Conservation (phyloP, 306 rosid species). For the Cucurbita pepo region DNA sequence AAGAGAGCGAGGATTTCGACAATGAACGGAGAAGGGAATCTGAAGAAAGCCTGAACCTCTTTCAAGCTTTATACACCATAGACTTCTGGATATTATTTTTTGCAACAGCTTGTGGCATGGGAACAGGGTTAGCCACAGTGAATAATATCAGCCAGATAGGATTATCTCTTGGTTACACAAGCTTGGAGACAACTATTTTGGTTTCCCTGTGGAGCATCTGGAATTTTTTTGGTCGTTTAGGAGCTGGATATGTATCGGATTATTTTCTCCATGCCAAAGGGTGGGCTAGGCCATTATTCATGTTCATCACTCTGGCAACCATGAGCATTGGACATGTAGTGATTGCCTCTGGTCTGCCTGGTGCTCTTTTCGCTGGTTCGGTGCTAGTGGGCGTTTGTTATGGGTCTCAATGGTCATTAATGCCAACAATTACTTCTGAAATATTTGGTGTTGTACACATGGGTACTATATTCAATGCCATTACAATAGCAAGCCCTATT, state of each 20-base stretch:
- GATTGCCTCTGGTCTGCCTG: constrained; percentile 54
- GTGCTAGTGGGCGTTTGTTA: constrained; percentile 66
- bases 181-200: constrained; percentile 33
- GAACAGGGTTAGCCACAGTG: constrained; percentile 63
- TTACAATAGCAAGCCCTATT: constrained; percentile 61
- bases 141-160: constrained; percentile 89
- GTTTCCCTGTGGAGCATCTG: constrained; percentile 90
- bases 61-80: constrained; percentile 42
- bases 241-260: constrained; percentile 70
- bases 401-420: constrained; percentile 82
- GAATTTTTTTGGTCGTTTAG: constrained; percentile 88
- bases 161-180: constrained; percentile 55
- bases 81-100: constrained; percentile 73
- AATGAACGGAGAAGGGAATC: constrained; percentile 7
- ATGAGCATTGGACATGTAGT: constrained; percentile 54
- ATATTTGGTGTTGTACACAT: constrained; percentile 63
- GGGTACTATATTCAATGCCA: constrained; percentile 81
- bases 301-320: constrained; percentile 31
- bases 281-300: constrained; percentile 61
- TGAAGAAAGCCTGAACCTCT: constrained; percentile 18
- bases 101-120: constrained; percentile 69
- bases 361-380: constrained; percentile 60
- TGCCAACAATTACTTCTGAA: constrained; percentile 79
- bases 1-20: neutral
- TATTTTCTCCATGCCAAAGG: constrained; percentile 49